phyloP scores from a whole-genome alignment of 352 stramenopile genomes.

The Phytopythium vexans region DNA sequence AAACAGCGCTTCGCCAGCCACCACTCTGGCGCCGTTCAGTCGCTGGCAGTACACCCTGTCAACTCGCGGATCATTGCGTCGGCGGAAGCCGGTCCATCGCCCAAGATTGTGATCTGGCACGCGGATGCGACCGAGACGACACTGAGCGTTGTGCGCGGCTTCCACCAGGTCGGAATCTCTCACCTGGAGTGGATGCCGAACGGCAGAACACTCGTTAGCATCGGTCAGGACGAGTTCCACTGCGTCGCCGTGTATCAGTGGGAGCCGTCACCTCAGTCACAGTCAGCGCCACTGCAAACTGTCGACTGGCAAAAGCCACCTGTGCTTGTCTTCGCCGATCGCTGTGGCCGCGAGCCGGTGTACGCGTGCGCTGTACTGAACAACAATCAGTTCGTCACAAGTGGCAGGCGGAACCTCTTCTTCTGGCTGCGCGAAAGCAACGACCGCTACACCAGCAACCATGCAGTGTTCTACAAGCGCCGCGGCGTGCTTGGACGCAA shows the following conservation, averaged over 20 bases:
- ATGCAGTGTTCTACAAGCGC: constrained; percentile 47
- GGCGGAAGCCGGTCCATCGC: constrained; percentile 48
- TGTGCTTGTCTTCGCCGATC: constrained; percentile 51
- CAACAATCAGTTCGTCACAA: constrained; percentile 64
- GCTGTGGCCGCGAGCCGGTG: constrained; percentile 44
- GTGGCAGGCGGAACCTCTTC: constrained; percentile 57
- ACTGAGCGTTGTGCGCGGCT: constrained; percentile 61
- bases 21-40: constrained; percentile 59
- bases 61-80: constrained; percentile 49
- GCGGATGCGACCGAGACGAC: constrained; percentile 30
- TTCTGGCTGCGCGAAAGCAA: constrained; percentile 73
- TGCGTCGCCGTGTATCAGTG: constrained; percentile 81
- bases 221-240: constrained; percentile 68
- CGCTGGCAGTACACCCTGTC: constrained; percentile 52
- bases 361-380: constrained; percentile 33
- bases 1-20: constrained; percentile 64
- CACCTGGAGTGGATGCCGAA: constrained; percentile 77
- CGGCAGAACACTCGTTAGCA: constrained; percentile 54
- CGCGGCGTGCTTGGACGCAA: constrained; percentile 65
- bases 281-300: not conserved
- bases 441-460: constrained; percentile 39
- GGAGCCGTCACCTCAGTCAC: constrained; percentile 15
- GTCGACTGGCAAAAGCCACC: constrained; percentile 55
- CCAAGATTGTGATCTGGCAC: constrained; percentile 73
- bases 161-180: constrained; percentile 59